Percentiles rank a stretch among this genome's conserved stretches.
These are phyloP conservation scores for Aspergillus affinis DNA, from an alignment of 495 filamentous ascomycete genomes.

Conservation along the genomic window DNA sequence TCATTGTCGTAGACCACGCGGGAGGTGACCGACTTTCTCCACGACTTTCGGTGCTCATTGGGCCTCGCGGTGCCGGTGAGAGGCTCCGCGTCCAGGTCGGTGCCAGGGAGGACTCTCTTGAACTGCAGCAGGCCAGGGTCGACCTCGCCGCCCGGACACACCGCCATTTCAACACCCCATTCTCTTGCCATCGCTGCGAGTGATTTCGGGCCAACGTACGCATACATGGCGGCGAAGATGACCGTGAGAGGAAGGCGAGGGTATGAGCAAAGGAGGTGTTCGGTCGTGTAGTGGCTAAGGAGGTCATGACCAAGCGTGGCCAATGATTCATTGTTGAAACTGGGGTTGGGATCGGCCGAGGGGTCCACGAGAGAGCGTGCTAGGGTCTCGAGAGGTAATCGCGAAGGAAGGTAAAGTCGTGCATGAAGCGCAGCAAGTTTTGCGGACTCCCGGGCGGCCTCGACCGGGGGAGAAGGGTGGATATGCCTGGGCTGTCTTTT, in stretches of 20 bases:
- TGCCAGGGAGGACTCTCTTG: conserved; percentile 57
- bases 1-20: conserved; percentile 75
- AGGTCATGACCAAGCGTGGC: conserved; percentile 78
- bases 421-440: conserved; percentile 94
- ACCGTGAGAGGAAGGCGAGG: conserved; percentile 85
- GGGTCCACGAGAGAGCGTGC: conserved; percentile 82
- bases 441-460: conserved; percentile 69
- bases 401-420: conserved; percentile 77
- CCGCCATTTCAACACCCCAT: conserved; percentile 88
- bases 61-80: conserved; percentile 32
- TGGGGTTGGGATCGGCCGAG: conserved; percentile 71
- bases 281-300: conserved; percentile 80
- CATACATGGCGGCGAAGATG: conserved; percentile 77
- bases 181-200: conserved; percentile 68
- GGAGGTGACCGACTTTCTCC: conserved; percentile 68
- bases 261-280: conserved; percentile 81
- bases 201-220: conserved; percentile 71
- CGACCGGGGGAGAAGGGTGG: conserved; percentile 66
- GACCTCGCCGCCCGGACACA: conserved; percentile 82
- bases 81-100: conserved; percentile 30
- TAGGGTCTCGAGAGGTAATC: conserved; percentile 81
- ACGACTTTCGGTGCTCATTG: conserved; percentile 51
- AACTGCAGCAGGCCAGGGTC: conserved; percentile 93
- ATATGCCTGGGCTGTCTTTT: conserved; percentile 37
- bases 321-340: conserved; percentile 81